A percentile compares a stretch with the other conserved stretches of the same genome.
Conservation (phyloP, 805 yeast genomes). For the Huiozyma naganishii region DNA sequence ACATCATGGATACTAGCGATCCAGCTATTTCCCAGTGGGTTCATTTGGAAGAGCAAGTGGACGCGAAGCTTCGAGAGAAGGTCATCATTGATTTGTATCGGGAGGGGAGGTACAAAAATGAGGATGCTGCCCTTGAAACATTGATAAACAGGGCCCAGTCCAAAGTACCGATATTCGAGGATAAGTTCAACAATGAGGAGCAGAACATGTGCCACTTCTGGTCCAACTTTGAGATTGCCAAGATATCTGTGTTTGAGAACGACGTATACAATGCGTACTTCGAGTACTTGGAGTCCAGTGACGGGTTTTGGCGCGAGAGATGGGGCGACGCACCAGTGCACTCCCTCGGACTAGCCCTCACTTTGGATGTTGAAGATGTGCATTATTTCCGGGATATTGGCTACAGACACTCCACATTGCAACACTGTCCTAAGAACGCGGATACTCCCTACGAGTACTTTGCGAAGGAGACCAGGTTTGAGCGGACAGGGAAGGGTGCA, state of each 20-base stretch:
- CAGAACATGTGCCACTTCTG: conserved; percentile 82
- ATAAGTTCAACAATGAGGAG: conserved; percentile 53
- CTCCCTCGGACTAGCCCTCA: conserved; percentile 73
- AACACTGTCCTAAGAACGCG: conserved; percentile 68
- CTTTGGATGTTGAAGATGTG: conserved; percentile 54
- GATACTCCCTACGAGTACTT: conserved; percentile 28
- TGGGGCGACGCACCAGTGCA: conserved; percentile 99
- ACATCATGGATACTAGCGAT: conserved; percentile 28
- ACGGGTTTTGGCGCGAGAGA: conserved; percentile 83
- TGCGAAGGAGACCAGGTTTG: conserved; percentile 18
- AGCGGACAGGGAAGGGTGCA: conserved; percentile 27
- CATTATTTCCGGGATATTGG: conserved; percentile 94
- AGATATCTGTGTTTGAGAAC: conserved; percentile 62
- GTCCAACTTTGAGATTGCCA: conserved; percentile 89
- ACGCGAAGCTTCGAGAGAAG: not conserved
- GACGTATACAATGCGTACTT: conserved; percentile 58
- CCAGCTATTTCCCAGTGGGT: conserved; percentile 8
- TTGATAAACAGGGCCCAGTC: conserved; percentile 32
- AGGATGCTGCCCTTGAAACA: conserved; percentile 34
- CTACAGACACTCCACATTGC: conserved; percentile 67
- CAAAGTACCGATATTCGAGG: conserved; percentile 30
- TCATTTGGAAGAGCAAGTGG: conserved; percentile 2
- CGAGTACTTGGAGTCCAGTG: conserved; percentile 52
- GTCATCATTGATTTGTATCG: conserved; percentile 1
- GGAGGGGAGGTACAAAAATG: conserved; percentile 31